Evolutionary conservation across 2,329 filamentous ascomycete species (phyloP).

Genomic region (Xylariales sp.): DNA sequence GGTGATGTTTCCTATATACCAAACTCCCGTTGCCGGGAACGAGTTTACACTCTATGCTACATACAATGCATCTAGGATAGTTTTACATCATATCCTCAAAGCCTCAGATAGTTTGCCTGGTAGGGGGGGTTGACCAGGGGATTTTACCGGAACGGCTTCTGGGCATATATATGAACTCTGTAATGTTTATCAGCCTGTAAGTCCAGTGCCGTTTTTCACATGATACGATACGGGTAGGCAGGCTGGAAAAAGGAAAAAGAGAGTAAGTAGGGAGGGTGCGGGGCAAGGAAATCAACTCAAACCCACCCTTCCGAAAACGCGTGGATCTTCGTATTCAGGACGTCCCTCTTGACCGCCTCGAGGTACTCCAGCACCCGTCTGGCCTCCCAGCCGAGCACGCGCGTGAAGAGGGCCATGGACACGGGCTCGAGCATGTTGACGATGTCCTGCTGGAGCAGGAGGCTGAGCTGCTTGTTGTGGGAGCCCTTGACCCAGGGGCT

Average conservation of each 20-base stretch:
- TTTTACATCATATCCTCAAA: neutral
- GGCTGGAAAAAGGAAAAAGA: neutral
- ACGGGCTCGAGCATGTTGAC: conserved; percentile 42
- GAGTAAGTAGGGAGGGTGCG: neutral
- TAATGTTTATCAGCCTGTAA: conserved; percentile 4
- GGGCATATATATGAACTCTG: conserved; percentile 39
- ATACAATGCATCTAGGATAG: neutral
- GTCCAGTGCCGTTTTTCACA: neutral
- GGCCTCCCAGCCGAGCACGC: conserved; percentile 42
- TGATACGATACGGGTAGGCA: neutral
- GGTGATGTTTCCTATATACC: neutral
- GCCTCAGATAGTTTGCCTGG: neutral
- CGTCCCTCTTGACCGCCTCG: conserved; percentile 41
- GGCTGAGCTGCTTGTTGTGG: conserved; percentile 41
- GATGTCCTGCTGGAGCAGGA: conserved; percentile 44
- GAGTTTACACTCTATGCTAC: neutral
- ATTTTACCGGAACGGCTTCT: conserved; percentile 28
- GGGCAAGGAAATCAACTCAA: conserved; percentile 24
- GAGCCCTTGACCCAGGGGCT: conserved; percentile 43
- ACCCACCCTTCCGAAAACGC: conserved; percentile 41
- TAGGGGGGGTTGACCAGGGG: neutral
- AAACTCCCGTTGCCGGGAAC: neutral
- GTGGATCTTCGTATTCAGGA: conserved; percentile 42
- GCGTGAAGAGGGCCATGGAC: conserved; percentile 45
- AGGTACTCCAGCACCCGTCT: conserved; percentile 36